These are phyloP conservation scores for Hyparrhenia diplandra DNA, from an alignment of 176 grass and related monocot species.

Conservation along the genomic window DNA sequence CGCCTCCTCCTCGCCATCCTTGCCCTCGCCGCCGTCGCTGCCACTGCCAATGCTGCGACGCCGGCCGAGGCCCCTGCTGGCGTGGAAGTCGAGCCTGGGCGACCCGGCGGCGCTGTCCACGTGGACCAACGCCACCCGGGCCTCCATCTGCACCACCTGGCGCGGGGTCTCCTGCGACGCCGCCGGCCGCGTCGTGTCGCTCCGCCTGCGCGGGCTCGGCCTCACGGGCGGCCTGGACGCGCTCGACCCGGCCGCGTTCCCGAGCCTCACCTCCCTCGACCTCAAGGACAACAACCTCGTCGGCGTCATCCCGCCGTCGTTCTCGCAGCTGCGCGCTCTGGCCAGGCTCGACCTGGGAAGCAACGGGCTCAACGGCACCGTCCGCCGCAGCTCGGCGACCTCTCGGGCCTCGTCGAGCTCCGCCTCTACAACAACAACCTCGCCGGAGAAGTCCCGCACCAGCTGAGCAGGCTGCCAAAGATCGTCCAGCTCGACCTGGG, in stretches of 20 bases:
- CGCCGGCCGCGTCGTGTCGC: slow-evolving; percentile 17
- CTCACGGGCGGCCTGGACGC: slow-evolving; percentile 36
- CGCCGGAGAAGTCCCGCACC: slow-evolving; percentile 33
- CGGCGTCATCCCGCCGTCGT: slow-evolving; percentile 44
- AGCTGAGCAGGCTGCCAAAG: slow-evolving; percentile 50
- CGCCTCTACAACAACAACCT: slow-evolving; percentile 73
- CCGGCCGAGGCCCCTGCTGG: slow-evolving; percentile 44
- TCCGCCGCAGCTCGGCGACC: slow-evolving; percentile 60
- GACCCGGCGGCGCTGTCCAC: slow-evolving; percentile 25
- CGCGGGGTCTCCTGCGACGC: slow-evolving; percentile 39
- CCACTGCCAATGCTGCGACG: not conserved
- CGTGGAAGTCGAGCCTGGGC: slow-evolving; percentile 54
- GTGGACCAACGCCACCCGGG: slow-evolving; percentile 30
- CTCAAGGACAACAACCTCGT: slow-evolving; percentile 52
- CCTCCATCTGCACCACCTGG: slow-evolving; percentile 37
- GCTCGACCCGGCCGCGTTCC: slow-evolving; percentile 41
- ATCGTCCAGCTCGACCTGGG: slow-evolving; percentile 50
- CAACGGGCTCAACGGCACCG: slow-evolving; percentile 40
- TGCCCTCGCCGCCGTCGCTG: not conserved
- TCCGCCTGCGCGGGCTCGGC: slow-evolving; percentile 16
- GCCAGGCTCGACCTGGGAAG: slow-evolving; percentile 44
- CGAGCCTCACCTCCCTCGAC: slow-evolving; percentile 37
- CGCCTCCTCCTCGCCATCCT: not conserved
- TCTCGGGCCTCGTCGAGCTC: slow-evolving; percentile 50
- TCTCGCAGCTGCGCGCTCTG: slow-evolving; percentile 42